phyloP scores from a whole-genome alignment of 108 stramenopile genomes.

The Mayamaea pseudoterrestris region DNA sequence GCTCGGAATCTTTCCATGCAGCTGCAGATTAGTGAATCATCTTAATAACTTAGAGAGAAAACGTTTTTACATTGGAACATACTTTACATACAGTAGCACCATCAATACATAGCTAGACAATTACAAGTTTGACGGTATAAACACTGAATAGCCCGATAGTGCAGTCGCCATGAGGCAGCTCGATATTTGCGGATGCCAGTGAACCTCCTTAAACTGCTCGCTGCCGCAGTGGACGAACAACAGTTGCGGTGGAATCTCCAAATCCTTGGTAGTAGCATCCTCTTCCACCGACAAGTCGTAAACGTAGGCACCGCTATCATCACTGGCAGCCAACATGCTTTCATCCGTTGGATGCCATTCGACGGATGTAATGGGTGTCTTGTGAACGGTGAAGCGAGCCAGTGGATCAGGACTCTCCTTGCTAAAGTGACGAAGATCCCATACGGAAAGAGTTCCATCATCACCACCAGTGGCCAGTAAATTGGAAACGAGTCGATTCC shows the following conservation, averaged over 20 bases:
- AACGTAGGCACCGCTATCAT: slow-evolving; percentile 83
- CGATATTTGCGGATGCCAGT: slow-evolving; percentile 96
- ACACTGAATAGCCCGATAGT: slow-evolving; percentile 84
- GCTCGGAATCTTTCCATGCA: too few relatives aligned
- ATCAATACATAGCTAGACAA: too few relatives aligned
- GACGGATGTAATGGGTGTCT: slow-evolving; percentile 83
- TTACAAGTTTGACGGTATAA: slow-evolving; percentile 86
- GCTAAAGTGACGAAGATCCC: slow-evolving; percentile 87
- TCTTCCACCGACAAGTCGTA: slow-evolving; percentile 97
- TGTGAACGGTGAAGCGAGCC: slow-evolving; percentile 84
- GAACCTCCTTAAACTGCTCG: slow-evolving; percentile 86
- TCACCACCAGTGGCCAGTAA: slow-evolving; percentile 90
- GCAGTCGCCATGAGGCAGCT: slow-evolving; percentile 93
- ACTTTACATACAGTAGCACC: too few relatives aligned
- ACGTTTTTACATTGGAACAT: too few relatives aligned
- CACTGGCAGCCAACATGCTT: slow-evolving; percentile 75
- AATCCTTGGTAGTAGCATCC: slow-evolving; percentile 29
- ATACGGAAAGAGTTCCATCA: slow-evolving; percentile 85
- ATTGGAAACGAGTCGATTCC: slow-evolving; percentile 87
- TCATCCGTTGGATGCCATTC: slow-evolving; percentile 98
- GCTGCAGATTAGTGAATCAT: too few relatives aligned
- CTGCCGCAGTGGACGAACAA: slow-evolving; percentile 95
- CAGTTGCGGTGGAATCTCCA: slow-evolving; percentile 88
- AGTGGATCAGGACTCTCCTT: slow-evolving; percentile 42
- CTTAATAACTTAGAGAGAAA: too few relatives aligned